Percentiles rank a stretch among this genome's conserved stretches.
Conservation (phyloP, 352 stramenopile species). For the Phytophthora colocasiae region DNA sequence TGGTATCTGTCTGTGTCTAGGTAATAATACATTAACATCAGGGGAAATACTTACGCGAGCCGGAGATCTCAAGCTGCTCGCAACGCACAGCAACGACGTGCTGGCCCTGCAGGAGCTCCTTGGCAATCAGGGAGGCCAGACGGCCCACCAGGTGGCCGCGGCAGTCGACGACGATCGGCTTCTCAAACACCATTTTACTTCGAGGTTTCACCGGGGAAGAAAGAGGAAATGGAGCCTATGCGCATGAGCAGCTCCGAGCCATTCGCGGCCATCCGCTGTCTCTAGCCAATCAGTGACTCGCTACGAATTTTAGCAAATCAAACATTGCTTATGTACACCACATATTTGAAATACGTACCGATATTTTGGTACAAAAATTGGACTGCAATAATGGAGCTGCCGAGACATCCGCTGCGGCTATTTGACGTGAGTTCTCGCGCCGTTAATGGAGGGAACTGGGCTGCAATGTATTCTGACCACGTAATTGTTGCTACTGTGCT, state of each 20-base stretch:
- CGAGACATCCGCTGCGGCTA: constrained; percentile 31
- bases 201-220: constrained; percentile 52
- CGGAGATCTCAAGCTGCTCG: constrained; percentile 99
- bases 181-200: constrained; percentile 93
- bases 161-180: constrained; percentile 98
- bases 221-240: constrained; percentile 74
- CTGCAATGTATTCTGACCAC: not conserved
- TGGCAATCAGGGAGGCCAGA: constrained; percentile 98
- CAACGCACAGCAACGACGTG: constrained; percentile 98
- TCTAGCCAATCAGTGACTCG: constrained; percentile 27
- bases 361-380: constrained; percentile 4
- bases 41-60: constrained; percentile 88
- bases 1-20: constrained; percentile 18
- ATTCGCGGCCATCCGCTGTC: constrained; percentile 27
- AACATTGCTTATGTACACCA: not conserved
- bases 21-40: not conserved
- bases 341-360: constrained; percentile 4
- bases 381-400: constrained; percentile 9
- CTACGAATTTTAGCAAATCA: constrained; percentile 28
- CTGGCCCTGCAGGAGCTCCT: constrained; percentile 99
- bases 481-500: not conserved
- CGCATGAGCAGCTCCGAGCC: constrained; percentile 5
- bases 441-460: not conserved
- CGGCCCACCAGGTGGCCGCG: constrained; percentile 98
- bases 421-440: constrained; percentile 28